Conservation (phyloP, 768 basidiomycete genomes). For the Rhodosporidiobolus sp. region DNA sequence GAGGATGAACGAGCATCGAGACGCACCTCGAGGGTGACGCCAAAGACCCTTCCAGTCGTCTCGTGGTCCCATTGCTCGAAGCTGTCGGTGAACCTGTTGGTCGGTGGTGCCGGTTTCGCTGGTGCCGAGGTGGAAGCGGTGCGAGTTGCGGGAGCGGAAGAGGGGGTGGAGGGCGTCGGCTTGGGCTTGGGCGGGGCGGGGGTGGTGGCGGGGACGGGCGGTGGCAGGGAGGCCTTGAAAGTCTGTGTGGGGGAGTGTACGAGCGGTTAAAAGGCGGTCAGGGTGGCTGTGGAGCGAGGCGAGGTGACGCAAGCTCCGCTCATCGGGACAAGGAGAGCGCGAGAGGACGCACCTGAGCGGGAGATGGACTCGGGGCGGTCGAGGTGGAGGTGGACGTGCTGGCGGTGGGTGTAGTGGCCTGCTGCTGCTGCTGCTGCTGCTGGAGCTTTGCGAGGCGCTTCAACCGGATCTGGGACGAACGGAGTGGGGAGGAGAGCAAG, state of each 20-base stretch:
- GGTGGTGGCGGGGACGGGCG: too few species aligned
- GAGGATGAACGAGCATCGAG: background rate
- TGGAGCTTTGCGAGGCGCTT: slow-evolving; percentile 80
- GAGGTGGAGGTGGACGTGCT: slow-evolving; percentile 52
- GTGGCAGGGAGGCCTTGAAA: background rate
- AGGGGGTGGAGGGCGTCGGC: background rate
- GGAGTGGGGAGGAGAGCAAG: too few species aligned
- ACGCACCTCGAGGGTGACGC: slow-evolving; percentile 75
- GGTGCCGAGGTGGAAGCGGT: slow-evolving; percentile 1
- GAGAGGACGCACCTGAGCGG: background rate
- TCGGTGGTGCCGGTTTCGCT: slow-evolving; percentile 39
- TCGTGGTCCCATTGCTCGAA: slow-evolving; percentile 70
- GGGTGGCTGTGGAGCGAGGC: background rate
- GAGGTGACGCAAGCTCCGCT: background rate
- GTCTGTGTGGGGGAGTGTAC: slow-evolving; percentile 2
- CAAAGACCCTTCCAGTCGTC: slow-evolving; percentile 64
- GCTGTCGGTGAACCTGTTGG: slow-evolving; percentile 51
- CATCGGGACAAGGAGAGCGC: slow-evolving; percentile 2
- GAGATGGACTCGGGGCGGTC: slow-evolving; percentile 27
- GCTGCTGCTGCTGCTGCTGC: slow-evolving; percentile 51
- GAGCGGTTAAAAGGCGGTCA: background rate
- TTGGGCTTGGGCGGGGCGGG: too few species aligned
- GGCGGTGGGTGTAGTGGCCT: slow-evolving; percentile 43
- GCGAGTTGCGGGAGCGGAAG: slow-evolving; percentile 13
- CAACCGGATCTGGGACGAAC: slow-evolving; percentile 67